Evolutionary conservation across 148 eudicot genomes (phyloP), one percentile per base, ranked within the genome.

Genomic region (Fagopyrum tataricum): DNA sequence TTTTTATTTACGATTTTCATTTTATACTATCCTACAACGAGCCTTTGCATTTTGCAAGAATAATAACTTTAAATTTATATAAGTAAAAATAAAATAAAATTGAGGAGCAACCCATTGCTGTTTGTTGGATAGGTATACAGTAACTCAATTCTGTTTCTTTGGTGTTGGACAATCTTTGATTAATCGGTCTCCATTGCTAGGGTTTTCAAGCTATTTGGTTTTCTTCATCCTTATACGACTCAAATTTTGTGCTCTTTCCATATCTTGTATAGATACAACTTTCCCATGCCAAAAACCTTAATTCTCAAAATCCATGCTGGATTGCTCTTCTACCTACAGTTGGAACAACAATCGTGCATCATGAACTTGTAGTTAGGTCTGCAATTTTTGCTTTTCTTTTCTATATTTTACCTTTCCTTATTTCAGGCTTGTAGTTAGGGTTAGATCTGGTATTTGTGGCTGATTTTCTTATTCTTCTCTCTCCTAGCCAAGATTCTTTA

Each of bases 381-480:
- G 41, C 12, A 24, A 61, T 11, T 23, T 59, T 59, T 59, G 37
- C 72, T 44, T 67, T n/a, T 44, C 9, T 6, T 4, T 42, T 70
- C 72, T 70, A 37, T 37, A 47, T 21, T 70, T 40, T 44, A 2
- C 6, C 17, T 51, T 44, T 7, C 37, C 44, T 44, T 15, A 8
- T 44, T 44, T 18, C 6, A 44, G 52, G 21, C 24, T n/a, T 44
- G 24, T 18, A 13, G 24, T 73, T 73, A 42, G 51, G 67, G 67
- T 74, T 74, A 74, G 76, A 74, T 74, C 76, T 61, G 76, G 76
- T 43, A 61, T 21, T 59, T 61, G 23, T n/a, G 67, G 48, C 9
- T 20, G 41, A 41, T 73, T 44, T 61, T 74, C 53, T 61, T 21
- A 42, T 64, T 14, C 69, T 37, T 37, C 69, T 21, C 5, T 37